Evolutionary conservation across 164 flowering plant species (phyloP).

Genomic region (Berberis vulgaris): DNA sequence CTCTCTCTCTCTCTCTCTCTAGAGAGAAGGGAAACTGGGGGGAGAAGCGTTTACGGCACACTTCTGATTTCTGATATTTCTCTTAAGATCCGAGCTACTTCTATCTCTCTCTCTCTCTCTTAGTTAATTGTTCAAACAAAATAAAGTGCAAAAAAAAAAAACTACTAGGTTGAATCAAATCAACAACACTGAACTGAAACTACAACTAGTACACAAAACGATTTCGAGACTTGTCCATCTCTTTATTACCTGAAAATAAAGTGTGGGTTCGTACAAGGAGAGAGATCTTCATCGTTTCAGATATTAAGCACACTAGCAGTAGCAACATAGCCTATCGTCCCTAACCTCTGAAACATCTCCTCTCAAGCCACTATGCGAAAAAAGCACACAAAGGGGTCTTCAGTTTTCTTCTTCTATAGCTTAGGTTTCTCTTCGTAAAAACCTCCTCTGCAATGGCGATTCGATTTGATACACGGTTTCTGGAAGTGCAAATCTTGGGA

Average conservation of each 20-base stretch:
- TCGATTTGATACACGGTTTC: neutral
- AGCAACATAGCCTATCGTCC: slow-evolving; percentile 4
- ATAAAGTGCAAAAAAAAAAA: too few relatives aligned
- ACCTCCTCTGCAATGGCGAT: slow-evolving; percentile 7
- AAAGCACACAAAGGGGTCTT: neutral
- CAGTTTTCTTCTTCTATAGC: too few relatives aligned
- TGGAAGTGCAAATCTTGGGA: too few relatives aligned
- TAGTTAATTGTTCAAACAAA: too few relatives aligned
- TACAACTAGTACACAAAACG: too few relatives aligned
- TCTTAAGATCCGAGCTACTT: slow-evolving; percentile 10
- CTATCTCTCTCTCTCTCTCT: neutral
- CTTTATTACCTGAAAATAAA: neutral
- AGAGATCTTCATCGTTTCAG: slow-evolving; percentile 1
- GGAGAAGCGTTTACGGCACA: slow-evolving; percentile 4
- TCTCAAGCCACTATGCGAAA: neutral
- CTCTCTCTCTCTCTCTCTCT: too few relatives aligned
- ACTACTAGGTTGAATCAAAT: too few relatives aligned
- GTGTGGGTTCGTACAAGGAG: too few relatives aligned
- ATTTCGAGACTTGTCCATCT: too few relatives aligned
- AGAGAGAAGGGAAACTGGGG: too few relatives aligned
- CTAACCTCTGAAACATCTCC: slow-evolving; percentile 13
- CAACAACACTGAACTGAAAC: too few relatives aligned
- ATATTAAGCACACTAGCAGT: neutral
- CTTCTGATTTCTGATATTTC: neutral
- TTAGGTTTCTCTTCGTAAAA: neutral